Conservation (phyloP, 352 stramenopile species). For the Saprolegnia parasitica region DNA sequence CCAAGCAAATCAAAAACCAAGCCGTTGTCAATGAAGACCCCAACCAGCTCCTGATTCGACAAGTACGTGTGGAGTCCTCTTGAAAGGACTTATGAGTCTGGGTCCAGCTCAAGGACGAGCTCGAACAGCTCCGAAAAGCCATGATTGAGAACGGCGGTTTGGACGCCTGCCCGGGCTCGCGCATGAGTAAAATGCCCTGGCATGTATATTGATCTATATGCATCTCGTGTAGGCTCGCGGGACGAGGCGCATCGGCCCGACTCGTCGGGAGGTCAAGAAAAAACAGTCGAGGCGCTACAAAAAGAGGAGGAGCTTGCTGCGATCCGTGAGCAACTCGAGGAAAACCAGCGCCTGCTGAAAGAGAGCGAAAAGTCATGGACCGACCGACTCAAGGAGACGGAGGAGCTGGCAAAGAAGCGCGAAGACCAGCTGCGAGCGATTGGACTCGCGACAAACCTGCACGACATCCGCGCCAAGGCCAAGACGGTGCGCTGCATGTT, state of each 20-base stretch:
- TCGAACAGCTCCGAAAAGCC: slow-evolving; percentile 57
- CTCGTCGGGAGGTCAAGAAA: slow-evolving; percentile 39
- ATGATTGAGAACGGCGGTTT: slow-evolving; percentile 59
- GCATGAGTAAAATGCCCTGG: slow-evolving; percentile 26
- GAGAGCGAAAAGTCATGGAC: slow-evolving; percentile 85
- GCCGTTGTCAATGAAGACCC: slow-evolving; percentile 90
- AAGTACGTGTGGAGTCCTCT: slow-evolving; percentile 33
- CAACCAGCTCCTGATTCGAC: slow-evolving; percentile 80
- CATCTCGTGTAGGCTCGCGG: background rate
- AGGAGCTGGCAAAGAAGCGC: slow-evolving; percentile 74
- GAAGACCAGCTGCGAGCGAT: slow-evolving; percentile 74
- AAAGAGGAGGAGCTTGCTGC: slow-evolving; percentile 50
- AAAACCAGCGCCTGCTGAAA: slow-evolving; percentile 63
- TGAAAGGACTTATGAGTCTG: background rate
- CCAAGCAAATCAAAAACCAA: slow-evolving; percentile 93
- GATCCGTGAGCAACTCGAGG: slow-evolving; percentile 71
- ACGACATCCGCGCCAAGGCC: slow-evolving; percentile 53
- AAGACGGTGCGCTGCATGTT: slow-evolving; percentile 34
- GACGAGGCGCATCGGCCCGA: slow-evolving; percentile 36
- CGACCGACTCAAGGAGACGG: slow-evolving; percentile 68
- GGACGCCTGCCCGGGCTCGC: slow-evolving; percentile 18
- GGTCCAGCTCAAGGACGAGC: slow-evolving; percentile 69
- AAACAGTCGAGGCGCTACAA: slow-evolving; percentile 30
- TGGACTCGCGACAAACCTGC: slow-evolving; percentile 51
- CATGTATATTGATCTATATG: background rate